Evolutionary conservation across 345 rosid genomes (phyloP).

Genomic region (Euphorbia pulcherrima): DNA sequence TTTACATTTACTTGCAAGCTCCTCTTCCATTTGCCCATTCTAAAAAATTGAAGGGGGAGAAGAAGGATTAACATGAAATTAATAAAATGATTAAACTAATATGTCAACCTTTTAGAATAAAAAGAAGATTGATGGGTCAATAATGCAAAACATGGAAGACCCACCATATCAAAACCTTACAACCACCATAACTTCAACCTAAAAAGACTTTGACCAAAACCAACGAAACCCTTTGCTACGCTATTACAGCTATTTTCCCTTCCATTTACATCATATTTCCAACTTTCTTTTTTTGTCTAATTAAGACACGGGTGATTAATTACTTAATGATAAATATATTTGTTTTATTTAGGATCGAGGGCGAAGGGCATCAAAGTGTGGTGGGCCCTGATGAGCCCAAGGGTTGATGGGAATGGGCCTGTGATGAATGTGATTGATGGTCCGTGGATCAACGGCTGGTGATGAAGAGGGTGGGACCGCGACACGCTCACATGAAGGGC

Average conservation of each 20-base stretch:
- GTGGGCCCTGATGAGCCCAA: slow-evolving; percentile 45
- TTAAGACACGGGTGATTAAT: background rate
- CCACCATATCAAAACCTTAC: slow-evolving; percentile 42
- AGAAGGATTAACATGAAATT: slow-evolving; percentile 2
- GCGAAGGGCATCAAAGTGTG: slow-evolving; percentile 48
- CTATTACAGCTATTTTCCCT: slow-evolving; percentile 7
- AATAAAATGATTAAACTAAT: slow-evolving; percentile 20
- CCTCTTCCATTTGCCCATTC: background rate
- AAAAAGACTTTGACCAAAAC: slow-evolving; percentile 18
- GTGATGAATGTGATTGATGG: slow-evolving; percentile 19
- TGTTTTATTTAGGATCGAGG: slow-evolving; percentile 41
- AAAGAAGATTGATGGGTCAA: slow-evolving; percentile 29
- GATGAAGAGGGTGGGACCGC: slow-evolving; percentile 54
- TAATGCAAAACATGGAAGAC: slow-evolving; percentile 45
- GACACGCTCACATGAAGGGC: slow-evolving; percentile 95
- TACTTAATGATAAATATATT: background rate
- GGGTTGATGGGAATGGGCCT: slow-evolving; percentile 8
- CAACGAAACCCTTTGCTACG: background rate
- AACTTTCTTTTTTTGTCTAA: background rate
- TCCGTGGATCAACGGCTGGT: slow-evolving; percentile 32
- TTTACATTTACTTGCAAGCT: slow-evolving; percentile 14
- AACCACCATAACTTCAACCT: slow-evolving; percentile 41
- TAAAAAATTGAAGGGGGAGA: background rate
- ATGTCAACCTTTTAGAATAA: slow-evolving; percentile 13
- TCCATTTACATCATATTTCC: slow-evolving; percentile 19